Conservation (phyloP, 805 yeast species). For the Sugiyamaella smithiae region DNA sequence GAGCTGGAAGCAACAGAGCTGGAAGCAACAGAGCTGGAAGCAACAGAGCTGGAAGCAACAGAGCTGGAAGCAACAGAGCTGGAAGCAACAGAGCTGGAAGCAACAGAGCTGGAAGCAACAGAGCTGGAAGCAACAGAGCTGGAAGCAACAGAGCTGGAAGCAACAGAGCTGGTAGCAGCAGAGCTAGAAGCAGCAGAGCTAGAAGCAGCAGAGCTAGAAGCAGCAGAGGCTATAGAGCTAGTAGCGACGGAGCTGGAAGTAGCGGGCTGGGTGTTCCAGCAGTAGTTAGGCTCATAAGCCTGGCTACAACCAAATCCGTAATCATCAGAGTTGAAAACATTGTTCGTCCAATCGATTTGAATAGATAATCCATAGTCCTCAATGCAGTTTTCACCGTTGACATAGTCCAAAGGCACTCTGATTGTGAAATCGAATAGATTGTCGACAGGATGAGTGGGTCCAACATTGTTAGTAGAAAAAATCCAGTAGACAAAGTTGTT, state of each 20-base stretch:
- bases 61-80: neutral
- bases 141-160: too few relatives aligned
- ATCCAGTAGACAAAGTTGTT: neutral
- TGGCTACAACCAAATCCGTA: neutral
- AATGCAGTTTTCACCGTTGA: neutral
- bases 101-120: neutral
- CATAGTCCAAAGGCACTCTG: neutral
- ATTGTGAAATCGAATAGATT: neutral
- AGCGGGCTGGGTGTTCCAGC: neutral
- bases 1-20: slow-evolving; percentile 89
- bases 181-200: neutral
- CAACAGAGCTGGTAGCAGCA: too few relatives aligned
- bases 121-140: neutral
- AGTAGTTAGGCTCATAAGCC: neutral
- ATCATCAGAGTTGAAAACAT: neutral
- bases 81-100: neutral
- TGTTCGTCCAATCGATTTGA: neutral
- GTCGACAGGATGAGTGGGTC: neutral
- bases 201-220: neutral
- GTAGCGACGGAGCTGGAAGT: neutral
- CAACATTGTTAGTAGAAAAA: neutral
- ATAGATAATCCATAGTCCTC: neutral
- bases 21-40: slow-evolving; percentile 79
- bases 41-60: slow-evolving; percentile 44
- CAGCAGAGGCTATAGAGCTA: neutral